These are phyloP conservation scores for Comarum palustre DNA, from an alignment of 306 rosid species.

Conservation along the genomic window DNA sequence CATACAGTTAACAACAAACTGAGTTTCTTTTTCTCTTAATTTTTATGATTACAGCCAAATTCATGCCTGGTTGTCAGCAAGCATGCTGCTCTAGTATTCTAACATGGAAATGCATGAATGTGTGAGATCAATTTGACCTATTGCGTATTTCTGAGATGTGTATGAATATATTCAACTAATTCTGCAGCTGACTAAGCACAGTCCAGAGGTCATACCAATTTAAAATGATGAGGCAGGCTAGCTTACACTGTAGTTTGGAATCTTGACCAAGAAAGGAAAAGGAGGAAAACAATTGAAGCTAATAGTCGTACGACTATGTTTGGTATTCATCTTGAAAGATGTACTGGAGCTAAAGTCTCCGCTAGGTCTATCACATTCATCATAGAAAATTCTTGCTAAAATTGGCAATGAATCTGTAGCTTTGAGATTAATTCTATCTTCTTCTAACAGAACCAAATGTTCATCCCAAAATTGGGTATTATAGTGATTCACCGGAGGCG, in stretches of 20 bases:
- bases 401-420: neutral
- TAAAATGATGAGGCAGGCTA: neutral
- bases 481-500: neutral
- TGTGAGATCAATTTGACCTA: conserved; percentile 4
- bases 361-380: neutral
- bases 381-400: neutral
- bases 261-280: conserved; percentile 12
- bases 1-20: neutral
- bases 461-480: neutral
- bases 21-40: neutral
- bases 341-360: neutral
- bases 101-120: conserved; percentile 23
- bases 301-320: neutral
- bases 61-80: conserved; percentile 15
- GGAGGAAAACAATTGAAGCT: neutral
- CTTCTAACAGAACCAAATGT: neutral
- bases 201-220: neutral
- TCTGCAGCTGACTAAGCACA: conserved; percentile 23
- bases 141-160: neutral
- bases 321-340: neutral
- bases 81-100: conserved; percentile 35
- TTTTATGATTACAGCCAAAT: neutral
- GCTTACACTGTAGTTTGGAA: neutral
- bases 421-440: neutral
- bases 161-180: neutral